Evolutionary conservation across 495 filamentous ascomycete species (phyloP).

Genomic region (Aspergillus taichungensis): DNA sequence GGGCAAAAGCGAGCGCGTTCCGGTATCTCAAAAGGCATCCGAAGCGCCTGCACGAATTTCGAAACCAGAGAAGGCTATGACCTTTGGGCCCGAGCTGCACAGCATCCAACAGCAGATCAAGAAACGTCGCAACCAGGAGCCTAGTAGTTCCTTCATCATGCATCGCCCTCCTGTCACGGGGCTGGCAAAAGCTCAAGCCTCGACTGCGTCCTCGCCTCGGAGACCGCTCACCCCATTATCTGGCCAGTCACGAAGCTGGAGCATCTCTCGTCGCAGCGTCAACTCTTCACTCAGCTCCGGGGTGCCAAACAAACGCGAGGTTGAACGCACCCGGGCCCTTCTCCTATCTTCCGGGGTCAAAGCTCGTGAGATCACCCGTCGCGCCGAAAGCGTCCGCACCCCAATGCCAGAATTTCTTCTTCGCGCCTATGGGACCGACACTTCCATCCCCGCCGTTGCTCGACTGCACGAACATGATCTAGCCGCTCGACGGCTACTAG

Average conservation of each 20-base stretch:
- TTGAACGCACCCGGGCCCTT: slow-evolving; percentile 63
- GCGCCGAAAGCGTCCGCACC: slow-evolving; percentile 43
- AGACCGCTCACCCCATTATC: slow-evolving; percentile 17
- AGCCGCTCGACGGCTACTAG: slow-evolving; percentile 55
- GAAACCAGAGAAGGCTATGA: slow-evolving; percentile 7
- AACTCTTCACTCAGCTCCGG: slow-evolving; percentile 25
- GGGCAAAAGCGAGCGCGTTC: slow-evolving; percentile 1
- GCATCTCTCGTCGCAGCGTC: slow-evolving; percentile 54
- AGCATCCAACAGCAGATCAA: slow-evolving; percentile 17
- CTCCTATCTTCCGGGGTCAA: slow-evolving; percentile 79
- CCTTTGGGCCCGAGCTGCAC: slow-evolving; percentile 22
- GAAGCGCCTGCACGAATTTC: neutral
- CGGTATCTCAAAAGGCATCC: slow-evolving; percentile 9
- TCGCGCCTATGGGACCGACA: slow-evolving; percentile 15
- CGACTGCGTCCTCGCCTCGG: slow-evolving; percentile 15
- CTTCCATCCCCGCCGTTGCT: slow-evolving; percentile 39
- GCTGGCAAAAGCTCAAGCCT: slow-evolving; percentile 35
- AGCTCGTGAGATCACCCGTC: slow-evolving; percentile 64
- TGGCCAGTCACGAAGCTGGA: slow-evolving; percentile 43
- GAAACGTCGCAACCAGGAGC: slow-evolving; percentile 21
- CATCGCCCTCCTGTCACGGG: slow-evolving; percentile 38
- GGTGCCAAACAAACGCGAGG: slow-evolving; percentile 48
- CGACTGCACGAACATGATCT: slow-evolving; percentile 57
- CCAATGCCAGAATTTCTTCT: slow-evolving; percentile 34
- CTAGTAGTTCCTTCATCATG: slow-evolving; percentile 24